Evolutionary conservation across 1,284 basidiomycete species (phyloP), one percentile per base, ranked within the genome.

Genomic region (Ganoderma lucidum): DNA sequence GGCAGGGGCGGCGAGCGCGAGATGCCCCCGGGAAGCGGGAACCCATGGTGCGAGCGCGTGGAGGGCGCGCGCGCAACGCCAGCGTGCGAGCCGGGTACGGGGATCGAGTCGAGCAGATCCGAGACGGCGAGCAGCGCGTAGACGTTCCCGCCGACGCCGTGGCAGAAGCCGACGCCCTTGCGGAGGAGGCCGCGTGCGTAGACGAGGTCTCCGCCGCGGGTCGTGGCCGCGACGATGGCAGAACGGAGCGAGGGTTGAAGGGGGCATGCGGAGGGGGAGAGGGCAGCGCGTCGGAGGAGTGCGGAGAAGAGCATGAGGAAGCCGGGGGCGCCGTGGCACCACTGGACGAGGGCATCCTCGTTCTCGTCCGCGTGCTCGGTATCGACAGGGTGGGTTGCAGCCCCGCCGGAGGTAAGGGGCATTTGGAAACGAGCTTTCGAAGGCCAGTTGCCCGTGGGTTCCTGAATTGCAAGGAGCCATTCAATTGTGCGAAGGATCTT

Each of bases 271-370:
- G 67, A n/a, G 0, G 64, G 64, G 1, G 75, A 72, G 32, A 32
- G 55, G 15, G 74, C 64, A 5, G 62, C 62, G 48, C 75, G 75
- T 8, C 71, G 68, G 55, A 86, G 77, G 28, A 84, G 71, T 1
- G 80, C 84, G 1, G 84, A 81, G 35, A 89, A 77, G 28, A 87
- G 78, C 9, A 87, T 82, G 14, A 88, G 66, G 23, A 86, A 79
- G 3, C 85, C 87, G 1, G 87, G 78, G 12, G 86, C 87, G 59
- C 87, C 87, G 70, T 88, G 88, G 68, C 87, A 89, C 86, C 87
- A 88, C 84, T 88, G 87, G 3, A 89, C 78, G 30, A 87, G 78
- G 30, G 83, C 81, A 64, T 83, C 71, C 41, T 66, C 66, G 41
- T 67, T 58, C 17, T 69, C 74, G 23, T 75, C 71, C 30, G 45